Evolutionary conservation across 2,329 filamentous ascomycete genomes (phyloP).

Genomic region (Aspergillus proliferans): DNA sequence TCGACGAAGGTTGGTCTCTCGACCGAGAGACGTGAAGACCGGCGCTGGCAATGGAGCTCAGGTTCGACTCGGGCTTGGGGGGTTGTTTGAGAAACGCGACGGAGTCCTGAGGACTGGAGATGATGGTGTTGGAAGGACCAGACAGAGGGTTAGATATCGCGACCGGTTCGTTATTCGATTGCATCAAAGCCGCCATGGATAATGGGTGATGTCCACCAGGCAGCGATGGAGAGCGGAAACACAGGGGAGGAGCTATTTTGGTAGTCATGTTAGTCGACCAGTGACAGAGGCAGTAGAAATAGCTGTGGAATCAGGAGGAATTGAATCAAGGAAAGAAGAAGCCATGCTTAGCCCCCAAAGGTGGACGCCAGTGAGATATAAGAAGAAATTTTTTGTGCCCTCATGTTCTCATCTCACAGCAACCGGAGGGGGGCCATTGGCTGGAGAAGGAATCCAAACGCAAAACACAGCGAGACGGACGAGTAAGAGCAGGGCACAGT

Average conservation of each 20-base stretch:
- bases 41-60: constrained; percentile 38
- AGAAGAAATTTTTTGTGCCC: background rate
- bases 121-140: constrained; percentile 21
- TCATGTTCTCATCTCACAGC: background rate
- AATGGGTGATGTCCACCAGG: constrained; percentile 25
- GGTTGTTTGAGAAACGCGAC: constrained; percentile 30
- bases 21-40: constrained; percentile 38
- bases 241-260: constrained; percentile 23
- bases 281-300: constrained; percentile 2
- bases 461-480: constrained; percentile 3
- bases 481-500: constrained; percentile 13
- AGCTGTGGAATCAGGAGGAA: constrained; percentile 1
- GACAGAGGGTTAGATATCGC: constrained; percentile 31
- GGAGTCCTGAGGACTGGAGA: constrained; percentile 25
- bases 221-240: constrained; percentile 25
- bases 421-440: constrained; percentile 3
- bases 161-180: constrained; percentile 36
- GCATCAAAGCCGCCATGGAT: constrained; percentile 41
- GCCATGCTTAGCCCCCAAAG: background rate
- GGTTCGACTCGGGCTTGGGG: constrained; percentile 29
- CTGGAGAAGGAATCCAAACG: constrained; percentile 12
- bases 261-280: constrained; percentile 30
- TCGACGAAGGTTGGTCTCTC: constrained; percentile 33
- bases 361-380: constrained; percentile 1
- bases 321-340: background rate